phyloP scores from a whole-genome alignment of 371 early-diverging fungal genomes.

The Umbelopsis sp. region DNA sequence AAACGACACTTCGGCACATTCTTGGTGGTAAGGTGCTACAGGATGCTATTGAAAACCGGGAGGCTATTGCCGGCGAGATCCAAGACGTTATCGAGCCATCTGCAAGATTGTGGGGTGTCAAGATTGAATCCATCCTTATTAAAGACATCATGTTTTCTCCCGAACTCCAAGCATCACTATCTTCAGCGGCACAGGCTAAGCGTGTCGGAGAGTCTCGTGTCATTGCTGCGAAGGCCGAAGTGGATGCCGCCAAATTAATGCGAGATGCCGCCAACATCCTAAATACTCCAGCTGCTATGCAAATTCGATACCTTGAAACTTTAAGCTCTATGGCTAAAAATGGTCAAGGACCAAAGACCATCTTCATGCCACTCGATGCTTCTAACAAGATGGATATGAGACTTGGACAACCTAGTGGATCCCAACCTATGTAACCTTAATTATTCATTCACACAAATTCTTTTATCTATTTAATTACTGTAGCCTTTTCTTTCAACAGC shows the following conservation, averaged over 20 bases:
- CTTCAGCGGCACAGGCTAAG: conserved; percentile 90
- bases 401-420: neutral
- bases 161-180: conserved; percentile 81
- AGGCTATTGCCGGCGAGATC: conserved; percentile 83
- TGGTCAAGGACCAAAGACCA: conserved; percentile 64
- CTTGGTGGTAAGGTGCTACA: conserved; percentile 33
- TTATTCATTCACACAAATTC: neutral
- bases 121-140: conserved; percentile 81
- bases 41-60: conserved; percentile 80
- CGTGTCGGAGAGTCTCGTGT: conserved; percentile 89
- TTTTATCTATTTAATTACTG: too few relatives aligned
- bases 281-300: conserved; percentile 77
- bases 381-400: conserved; percentile 4
- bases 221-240: conserved; percentile 90
- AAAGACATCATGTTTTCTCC: conserved; percentile 83
- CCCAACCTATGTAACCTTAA: neutral
- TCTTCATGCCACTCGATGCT: conserved; percentile 65
- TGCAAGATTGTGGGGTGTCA: conserved; percentile 81
- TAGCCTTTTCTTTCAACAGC: too few relatives aligned
- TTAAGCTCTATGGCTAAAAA: conserved; percentile 69
- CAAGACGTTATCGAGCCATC: conserved; percentile 70
- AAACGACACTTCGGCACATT: conserved; percentile 45
- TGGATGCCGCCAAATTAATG: conserved; percentile 92
- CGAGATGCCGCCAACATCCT: conserved; percentile 84
- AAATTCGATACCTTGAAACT: conserved; percentile 91